Conservation (phyloP, 1,284 basidiomycete species). For the Trichosporon sp. region DNA sequence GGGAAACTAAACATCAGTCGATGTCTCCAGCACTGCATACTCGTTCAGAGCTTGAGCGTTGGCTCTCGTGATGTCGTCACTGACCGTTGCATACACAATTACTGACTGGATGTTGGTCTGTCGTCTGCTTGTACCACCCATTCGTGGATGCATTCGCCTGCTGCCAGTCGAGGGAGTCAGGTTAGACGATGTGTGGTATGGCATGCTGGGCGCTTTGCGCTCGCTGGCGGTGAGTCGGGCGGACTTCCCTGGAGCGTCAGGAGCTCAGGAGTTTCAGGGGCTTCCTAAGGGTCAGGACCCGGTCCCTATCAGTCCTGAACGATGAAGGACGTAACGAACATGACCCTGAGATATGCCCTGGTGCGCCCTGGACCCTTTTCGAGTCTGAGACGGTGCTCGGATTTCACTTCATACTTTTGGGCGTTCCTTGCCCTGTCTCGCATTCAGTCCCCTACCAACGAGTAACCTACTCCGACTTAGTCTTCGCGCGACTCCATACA, state of each 20-base stretch:
- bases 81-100: not conserved
- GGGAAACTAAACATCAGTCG: too few relatives aligned
- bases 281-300: not conserved
- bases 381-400: not conserved
- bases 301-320: not conserved
- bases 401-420: conserved; percentile 5
- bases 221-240: not conserved
- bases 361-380: not conserved
- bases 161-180: too few relatives aligned
- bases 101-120: too few relatives aligned
- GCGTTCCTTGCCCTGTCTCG: conserved; percentile 3
- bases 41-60: not conserved
- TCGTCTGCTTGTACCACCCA: too few relatives aligned
- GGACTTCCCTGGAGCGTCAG: not conserved
- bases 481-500: conserved; percentile 1
- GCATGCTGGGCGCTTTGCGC: too few relatives aligned
- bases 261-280: not conserved
- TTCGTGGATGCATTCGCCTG: too few relatives aligned
- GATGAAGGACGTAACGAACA: not conserved
- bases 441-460: conserved; percentile 3
- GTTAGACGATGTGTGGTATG: too few relatives aligned
- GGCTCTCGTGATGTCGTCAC: not conserved
- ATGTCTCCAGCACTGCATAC: too few relatives aligned
- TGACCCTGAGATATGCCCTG: not conserved
- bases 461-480: conserved; percentile 1